A percentile compares a stretch with the other conserved stretches of the same genome.
These are phyloP conservation scores for Groenewaldozyma salmanticensis DNA, from an alignment of 805 yeast genomes.

Conservation along the genomic window DNA sequence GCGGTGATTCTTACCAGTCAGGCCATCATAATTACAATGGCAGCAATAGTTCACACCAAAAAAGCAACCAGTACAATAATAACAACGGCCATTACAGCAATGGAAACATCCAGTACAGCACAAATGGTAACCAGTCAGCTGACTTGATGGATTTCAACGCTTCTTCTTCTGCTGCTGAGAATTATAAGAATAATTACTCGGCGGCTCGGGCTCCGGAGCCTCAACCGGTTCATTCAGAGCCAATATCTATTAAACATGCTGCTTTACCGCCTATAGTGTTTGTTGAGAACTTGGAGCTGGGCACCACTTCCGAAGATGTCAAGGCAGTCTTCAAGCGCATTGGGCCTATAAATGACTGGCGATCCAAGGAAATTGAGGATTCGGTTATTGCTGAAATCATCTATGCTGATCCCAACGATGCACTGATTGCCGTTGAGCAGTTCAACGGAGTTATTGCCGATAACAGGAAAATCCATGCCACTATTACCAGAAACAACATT, in stretches of 20 bases:
- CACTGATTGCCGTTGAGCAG: constrained; percentile 25
- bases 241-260: constrained; percentile 13
- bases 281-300: constrained; percentile 23
- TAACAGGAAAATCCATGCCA: constrained; percentile 33
- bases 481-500: constrained; percentile 18
- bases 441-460: constrained; percentile 41
- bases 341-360: constrained; percentile 19
- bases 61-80: neutral
- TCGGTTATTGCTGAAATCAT: constrained; percentile 21
- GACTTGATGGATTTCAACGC: too few species aligned
- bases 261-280: constrained; percentile 20
- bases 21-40: too few species aligned
- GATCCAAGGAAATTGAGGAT: constrained; percentile 9
- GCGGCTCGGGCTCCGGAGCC: too few species aligned
- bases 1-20: neutral
- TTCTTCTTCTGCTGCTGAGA: too few species aligned
- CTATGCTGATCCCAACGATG: constrained; percentile 21
- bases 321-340: constrained; percentile 18
- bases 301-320: constrained; percentile 26
- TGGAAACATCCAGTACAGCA: too few species aligned
- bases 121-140: too few species aligned
- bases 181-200: too few species aligned
- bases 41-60: too few species aligned
- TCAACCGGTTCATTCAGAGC: neutral
- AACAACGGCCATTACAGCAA: neutral